These are phyloP conservation scores for Penicillium brasilianum DNA, from an alignment of 2,329 filamentous ascomycete species.

Conservation along the genomic window DNA sequence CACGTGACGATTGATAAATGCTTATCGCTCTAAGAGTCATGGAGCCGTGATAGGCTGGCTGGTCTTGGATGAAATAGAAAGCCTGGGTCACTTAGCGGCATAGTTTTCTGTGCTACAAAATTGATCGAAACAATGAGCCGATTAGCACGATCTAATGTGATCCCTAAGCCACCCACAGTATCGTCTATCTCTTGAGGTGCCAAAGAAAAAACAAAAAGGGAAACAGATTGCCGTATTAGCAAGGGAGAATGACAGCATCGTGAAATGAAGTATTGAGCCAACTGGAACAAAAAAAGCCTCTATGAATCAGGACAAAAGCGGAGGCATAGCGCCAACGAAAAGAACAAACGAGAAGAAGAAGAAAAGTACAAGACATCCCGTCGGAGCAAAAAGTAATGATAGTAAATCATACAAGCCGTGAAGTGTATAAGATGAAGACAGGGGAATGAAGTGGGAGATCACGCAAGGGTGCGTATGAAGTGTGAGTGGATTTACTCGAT, in stretches of 20 bases:
- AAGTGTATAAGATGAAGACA: constrained; percentile 20
- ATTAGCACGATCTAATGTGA: not conserved
- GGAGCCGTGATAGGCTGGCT: not conserved
- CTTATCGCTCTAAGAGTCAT: not conserved
- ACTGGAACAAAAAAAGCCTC: constrained; percentile 14
- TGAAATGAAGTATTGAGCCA: constrained; percentile 6
- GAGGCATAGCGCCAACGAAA: constrained; percentile 5
- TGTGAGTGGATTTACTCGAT: constrained; percentile 64
- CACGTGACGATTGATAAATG: constrained; percentile 27
- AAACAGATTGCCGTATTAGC: not conserved
- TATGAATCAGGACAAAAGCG: constrained; percentile 1
- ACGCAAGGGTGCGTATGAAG: constrained; percentile 3
- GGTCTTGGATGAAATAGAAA: not conserved
- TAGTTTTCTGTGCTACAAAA: not conserved
- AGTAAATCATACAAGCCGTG: constrained; percentile 30
- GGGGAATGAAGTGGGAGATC: not conserved
- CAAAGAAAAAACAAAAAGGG: constrained; percentile 2
- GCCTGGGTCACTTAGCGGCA: too few relatives aligned
- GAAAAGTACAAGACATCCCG: constrained; percentile 10
- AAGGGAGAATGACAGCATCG: not conserved
- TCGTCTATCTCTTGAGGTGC: constrained; percentile 15
- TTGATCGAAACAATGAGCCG: not conserved
- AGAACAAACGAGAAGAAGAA: constrained; percentile 22
- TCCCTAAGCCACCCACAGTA: constrained; percentile 9
- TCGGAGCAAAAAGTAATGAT: constrained; percentile 10